phyloP scores from a whole-genome alignment of 2,329 filamentous ascomycete species.

The Aspergillus novofumigatus region DNA sequence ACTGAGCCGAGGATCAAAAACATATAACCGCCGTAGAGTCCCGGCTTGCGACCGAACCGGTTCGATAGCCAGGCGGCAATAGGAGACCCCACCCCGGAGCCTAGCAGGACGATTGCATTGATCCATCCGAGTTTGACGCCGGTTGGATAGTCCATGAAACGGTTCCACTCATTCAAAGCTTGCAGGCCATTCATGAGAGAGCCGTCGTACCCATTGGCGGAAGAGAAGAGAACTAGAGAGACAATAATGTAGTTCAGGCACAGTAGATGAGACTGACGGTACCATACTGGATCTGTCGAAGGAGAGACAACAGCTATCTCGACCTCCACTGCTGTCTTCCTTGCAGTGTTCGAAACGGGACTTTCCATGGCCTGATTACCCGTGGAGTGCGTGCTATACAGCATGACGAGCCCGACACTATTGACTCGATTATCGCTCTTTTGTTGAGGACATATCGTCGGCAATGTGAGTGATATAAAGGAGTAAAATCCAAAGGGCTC shows the following conservation, averaged over 20 bases:
- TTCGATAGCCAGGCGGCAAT: constrained; percentile 30
- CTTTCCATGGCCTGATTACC: no score
- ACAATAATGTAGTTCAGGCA: constrained; percentile 7
- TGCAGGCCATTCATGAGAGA: constrained; percentile 28
- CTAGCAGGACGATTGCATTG: constrained; percentile 28
- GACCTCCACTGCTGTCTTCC: background rate
- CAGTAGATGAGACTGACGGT: constrained; percentile 1
- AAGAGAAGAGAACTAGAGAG: constrained; percentile 6
- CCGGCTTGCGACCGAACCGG: constrained; percentile 31
- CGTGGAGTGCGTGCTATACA: no score
- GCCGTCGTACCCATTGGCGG: background rate
- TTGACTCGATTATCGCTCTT: no score
- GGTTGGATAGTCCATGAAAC: constrained; percentile 25
- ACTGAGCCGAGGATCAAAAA: constrained; percentile 28
- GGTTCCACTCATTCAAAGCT: constrained; percentile 29
- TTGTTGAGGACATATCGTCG: no score
- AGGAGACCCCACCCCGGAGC: constrained; percentile 25
- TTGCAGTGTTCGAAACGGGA: no score
- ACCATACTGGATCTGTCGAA: background rate
- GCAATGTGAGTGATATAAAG: no score
- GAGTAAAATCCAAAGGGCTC: no score
- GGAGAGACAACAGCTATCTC: background rate
- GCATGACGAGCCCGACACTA: no score
- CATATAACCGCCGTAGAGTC: constrained; percentile 29
- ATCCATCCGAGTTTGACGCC: constrained; percentile 29